Percentiles rank a stretch among this genome's conserved stretches.
phyloP scores from a whole-genome alignment of 2,329 filamentous ascomycete genomes.

The Plenodomus biglobosus region DNA sequence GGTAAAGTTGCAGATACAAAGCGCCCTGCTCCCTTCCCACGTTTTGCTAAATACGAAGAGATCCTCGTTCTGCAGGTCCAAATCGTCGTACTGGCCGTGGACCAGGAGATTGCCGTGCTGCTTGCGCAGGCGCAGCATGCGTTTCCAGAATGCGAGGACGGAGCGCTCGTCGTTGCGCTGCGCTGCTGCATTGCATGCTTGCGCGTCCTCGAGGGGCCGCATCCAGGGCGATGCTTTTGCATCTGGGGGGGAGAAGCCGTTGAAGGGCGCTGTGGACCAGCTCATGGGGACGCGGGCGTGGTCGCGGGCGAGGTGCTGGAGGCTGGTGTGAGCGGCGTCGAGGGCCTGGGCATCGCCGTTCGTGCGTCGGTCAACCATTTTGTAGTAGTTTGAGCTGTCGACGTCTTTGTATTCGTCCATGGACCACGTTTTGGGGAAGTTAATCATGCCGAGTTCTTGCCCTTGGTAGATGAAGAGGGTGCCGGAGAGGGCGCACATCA shows the following conservation, averaged over 20 bases:
- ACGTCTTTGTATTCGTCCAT: slow-evolving; percentile 55
- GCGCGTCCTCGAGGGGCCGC: slow-evolving; percentile 59
- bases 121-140: slow-evolving; percentile 57
- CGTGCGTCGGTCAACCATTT: slow-evolving; percentile 35
- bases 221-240: slow-evolving; percentile 59
- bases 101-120: slow-evolving; percentile 61
- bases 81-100: slow-evolving; percentile 60
- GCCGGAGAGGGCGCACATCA: slow-evolving; percentile 52
- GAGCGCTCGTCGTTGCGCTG: slow-evolving; percentile 51
- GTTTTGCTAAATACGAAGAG: slow-evolving; percentile 57
- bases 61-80: slow-evolving; percentile 54
- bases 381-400: slow-evolving; percentile 58
- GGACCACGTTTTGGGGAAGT: slow-evolving; percentile 48
- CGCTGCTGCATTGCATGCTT: slow-evolving; percentile 58
- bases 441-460: slow-evolving; percentile 56
- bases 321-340: slow-evolving; percentile 52
- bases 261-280: slow-evolving; percentile 60
- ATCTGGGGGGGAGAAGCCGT: slow-evolving; percentile 59
- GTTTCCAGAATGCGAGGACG: slow-evolving; percentile 64
- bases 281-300: slow-evolving; percentile 70
- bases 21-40: slow-evolving; percentile 31
- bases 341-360: slow-evolving; percentile 42
- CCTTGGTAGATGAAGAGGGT: slow-evolving; percentile 56
- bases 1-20: slow-evolving; percentile 42
- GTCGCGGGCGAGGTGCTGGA: slow-evolving; percentile 64